Base-by-base conservation (phyloP, 768 basidiomycete species). In the Dacryopinax spathularia region DNA sequence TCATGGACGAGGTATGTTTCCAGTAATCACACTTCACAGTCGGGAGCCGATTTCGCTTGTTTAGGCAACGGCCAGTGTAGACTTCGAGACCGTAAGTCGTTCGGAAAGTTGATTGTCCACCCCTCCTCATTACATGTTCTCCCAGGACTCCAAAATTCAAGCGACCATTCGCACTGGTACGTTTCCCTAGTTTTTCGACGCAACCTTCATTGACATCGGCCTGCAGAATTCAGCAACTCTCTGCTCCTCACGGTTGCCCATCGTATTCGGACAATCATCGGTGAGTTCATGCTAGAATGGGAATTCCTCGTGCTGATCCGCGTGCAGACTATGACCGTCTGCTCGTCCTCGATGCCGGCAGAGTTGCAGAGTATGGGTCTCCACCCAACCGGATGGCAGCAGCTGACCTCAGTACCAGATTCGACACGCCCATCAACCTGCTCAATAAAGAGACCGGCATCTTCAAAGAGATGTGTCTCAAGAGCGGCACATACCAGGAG, bases 101-200 rank as follows among this genome's bases (percentile, higher is more conserved):
- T 12, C n/a, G n/a, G n/a, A 12, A 16, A 35, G 6, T 15, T 5
- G 36, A 27, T 18, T n/a, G n/a, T 20, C 34, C 27, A n/a, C 5
- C 5, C 37, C 27, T 31, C 35, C 31, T 12, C 41, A 48, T 67
- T 16, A 69, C 29, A 74, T 75, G 69, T 87, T 91, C 68, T 85
- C 83, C 13, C 91, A 92, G 39, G 93, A 94, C 69, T 82, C 87
- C 7, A 92, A 91, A 75, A 95, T 95, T 63, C 92, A 95, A 71
- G 78, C 82, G 33, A 87, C 91, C 0, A 93, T 96, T 56, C 78
- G 91, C 5, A 85, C 88, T 20, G 48, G 48, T 56, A 56, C 29
- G 48, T 4, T 18, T 13, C 15, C 5, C 15, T 5, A 18, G 31
- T 29, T 5, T 6, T 15, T 2, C 25, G 3, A 13, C 25, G 9